Evolutionary conservation across 495 filamentous ascomycete species (phyloP).

Genomic region (Lichenothelia convexa): DNA sequence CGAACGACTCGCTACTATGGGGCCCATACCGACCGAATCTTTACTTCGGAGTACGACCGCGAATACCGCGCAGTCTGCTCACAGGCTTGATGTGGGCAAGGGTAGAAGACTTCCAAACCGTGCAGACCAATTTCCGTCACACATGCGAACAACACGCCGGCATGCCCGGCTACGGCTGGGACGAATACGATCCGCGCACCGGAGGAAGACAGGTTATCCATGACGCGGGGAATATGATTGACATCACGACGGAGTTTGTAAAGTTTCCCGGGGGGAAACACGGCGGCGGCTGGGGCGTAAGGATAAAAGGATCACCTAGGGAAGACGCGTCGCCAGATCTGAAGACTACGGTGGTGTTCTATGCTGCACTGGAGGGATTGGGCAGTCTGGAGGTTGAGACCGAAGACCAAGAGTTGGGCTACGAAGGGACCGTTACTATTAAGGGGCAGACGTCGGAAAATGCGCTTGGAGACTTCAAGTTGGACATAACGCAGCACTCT

Average conservation of each 20-base stretch:
- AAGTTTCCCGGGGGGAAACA: constrained; percentile 78
- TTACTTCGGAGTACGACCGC: constrained; percentile 84
- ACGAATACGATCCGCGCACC: constrained; percentile 74
- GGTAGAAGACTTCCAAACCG: constrained; percentile 59
- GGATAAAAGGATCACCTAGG: constrained; percentile 66
- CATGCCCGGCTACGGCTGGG: constrained; percentile 95
- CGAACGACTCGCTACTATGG: constrained; percentile 84
- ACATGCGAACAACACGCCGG: constrained; percentile 91
- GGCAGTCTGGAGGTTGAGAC: constrained; percentile 43
- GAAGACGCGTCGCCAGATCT: constrained; percentile 44
- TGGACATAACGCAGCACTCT: constrained; percentile 51
- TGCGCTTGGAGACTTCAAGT: constrained; percentile 66
- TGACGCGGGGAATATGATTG: constrained; percentile 69
- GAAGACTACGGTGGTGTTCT: constrained; percentile 64
- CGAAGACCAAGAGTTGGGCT: constrained; percentile 34
- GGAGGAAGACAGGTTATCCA: constrained; percentile 82
- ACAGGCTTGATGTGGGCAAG: constrained; percentile 80
- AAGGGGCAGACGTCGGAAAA: constrained; percentile 52
- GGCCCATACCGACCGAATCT: constrained; percentile 89
- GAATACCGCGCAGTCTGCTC: constrained; percentile 69
- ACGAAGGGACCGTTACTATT: constrained; percentile 55
- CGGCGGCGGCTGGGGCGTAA: constrained; percentile 80
- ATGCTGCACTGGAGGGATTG: constrained; percentile 59
- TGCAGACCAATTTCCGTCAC: constrained; percentile 73
- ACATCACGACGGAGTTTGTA: constrained; percentile 81